phyloP scores from a whole-genome alignment of 768 basidiomycete genomes.

The Hygrophoropsis aurantiaca region DNA sequence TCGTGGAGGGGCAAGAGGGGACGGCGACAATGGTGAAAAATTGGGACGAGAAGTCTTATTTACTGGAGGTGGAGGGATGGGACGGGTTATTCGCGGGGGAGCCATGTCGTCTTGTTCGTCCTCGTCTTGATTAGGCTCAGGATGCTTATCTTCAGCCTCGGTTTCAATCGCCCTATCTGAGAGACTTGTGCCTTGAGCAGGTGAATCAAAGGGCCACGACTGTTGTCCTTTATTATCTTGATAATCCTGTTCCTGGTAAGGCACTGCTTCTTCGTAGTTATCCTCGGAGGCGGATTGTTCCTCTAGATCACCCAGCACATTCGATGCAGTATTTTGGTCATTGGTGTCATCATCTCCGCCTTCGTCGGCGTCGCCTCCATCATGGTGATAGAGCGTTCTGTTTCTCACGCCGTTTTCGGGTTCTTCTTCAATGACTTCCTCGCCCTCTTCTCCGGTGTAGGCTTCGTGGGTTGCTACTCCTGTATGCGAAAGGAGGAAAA shows the following conservation, averaged over 20 bases:
- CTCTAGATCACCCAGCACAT: neutral
- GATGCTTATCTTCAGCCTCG: slow-evolving; percentile 1
- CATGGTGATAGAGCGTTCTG: slow-evolving; percentile 6
- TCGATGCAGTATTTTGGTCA: neutral
- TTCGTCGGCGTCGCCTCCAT: slow-evolving; percentile 5
- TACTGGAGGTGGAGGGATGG: slow-evolving; percentile 33
- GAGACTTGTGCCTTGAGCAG: neutral
- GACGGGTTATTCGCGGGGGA: slow-evolving; percentile 30
- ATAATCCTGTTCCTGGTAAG: neutral
- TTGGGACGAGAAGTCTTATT: slow-evolving; percentile 21
- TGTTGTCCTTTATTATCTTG: too few species aligned
- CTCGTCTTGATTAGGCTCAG: slow-evolving; percentile 19
- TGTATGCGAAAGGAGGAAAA: slow-evolving; percentile 3
- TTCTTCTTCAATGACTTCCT: slow-evolving; percentile 2
- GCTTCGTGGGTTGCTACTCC: neutral
- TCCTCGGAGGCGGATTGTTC: slow-evolving; percentile 1
- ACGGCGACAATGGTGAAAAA: slow-evolving; percentile 13
- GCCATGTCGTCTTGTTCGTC: slow-evolving; percentile 27
- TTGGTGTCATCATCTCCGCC: neutral
- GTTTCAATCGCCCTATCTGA: neutral
- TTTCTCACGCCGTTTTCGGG: slow-evolving; percentile 4
- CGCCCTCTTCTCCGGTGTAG: neutral
- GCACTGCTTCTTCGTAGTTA: neutral
- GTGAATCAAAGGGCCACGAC: too few species aligned
- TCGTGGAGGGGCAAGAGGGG: slow-evolving; percentile 13